These are phyloP conservation scores for Mycena polygramma DNA, from an alignment of 768 basidiomycete genomes.

Conservation along the genomic window DNA sequence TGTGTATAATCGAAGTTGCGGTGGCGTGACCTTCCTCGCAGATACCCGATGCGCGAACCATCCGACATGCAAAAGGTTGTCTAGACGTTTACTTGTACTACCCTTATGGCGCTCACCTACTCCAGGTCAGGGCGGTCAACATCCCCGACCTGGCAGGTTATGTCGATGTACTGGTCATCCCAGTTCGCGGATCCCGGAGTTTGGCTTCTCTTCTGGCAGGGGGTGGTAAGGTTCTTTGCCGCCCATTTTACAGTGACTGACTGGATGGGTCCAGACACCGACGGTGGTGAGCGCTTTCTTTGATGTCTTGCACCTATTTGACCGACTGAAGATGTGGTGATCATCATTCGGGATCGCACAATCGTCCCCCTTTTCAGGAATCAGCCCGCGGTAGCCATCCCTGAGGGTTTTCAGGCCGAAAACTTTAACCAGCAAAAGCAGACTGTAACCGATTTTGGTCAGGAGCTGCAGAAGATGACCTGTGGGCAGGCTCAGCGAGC, in stretches of 20 bases:
- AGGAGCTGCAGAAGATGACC: neutral
- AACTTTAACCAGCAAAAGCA: conserved; percentile 27
- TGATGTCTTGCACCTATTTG: too few relatives aligned
- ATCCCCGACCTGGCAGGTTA: conserved; percentile 12
- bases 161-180: conserved; percentile 21
- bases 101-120: neutral
- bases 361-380: conserved; percentile 22
- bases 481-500: conserved; percentile 2
- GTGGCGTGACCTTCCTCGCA: neutral
- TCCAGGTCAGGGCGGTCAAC: conserved; percentile 29
- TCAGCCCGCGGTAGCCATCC: conserved; percentile 3
- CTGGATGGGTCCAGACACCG: too few relatives aligned
- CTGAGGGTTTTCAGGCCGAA: neutral
- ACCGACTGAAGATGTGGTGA: conserved; percentile 13
- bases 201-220: conserved; percentile 26
- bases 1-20: neutral
- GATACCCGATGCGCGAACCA: conserved; percentile 30
- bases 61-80: conserved; percentile 33
- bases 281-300: conserved; percentile 15
- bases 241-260: too few relatives aligned
- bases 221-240: too few relatives aligned
- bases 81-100: too few relatives aligned
- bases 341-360: conserved; percentile 24
- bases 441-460: conserved; percentile 19
- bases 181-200: conserved; percentile 21